Base-by-base conservation (phyloP, 2,329 filamentous ascomycete genomes). In the Fusarium chuoi region DNA sequence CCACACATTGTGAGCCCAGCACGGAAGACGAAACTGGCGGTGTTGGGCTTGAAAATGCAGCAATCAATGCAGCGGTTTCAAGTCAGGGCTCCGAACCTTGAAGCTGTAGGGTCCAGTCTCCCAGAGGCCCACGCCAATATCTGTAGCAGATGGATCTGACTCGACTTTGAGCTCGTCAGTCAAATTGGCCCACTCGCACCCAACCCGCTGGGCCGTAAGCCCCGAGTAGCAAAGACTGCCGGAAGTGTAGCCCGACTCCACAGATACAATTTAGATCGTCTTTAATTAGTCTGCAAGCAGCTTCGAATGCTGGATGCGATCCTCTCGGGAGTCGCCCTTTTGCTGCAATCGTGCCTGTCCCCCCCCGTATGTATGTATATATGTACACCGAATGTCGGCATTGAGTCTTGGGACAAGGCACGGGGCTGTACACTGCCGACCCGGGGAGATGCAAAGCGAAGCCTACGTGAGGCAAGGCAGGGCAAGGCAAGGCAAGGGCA, bases 221-320 rank as follows among this genome's bases (percentile, higher is more conserved):
- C 76, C 75, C 74, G 75, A 75, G 73, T 71, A 68, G 75, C 71
- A 67, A 79, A 52, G 78, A 80, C 72, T 78, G 74, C 80, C 79
- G 78, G 78, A 78, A 77, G 70, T 68, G 71, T 71, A 75, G 70
- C 78, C 78, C 77, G 74, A 78, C 77, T 77, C 79, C 79, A 79
- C 77, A 75, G 62, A 67, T 62, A 68, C 69, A 67, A 68, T 56
- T 58, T 70, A 70, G 67, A 71, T 71, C 62, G 63, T 69, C 63
- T 63, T 59, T 57, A 68, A 51, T 71, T 71, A 72, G 63, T 62
- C 33, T 68, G 46, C 51, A 65, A 65, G 60, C 67, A 70, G 65
- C 58, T 65, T 61, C 28, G 52, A 52, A 74, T 62, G 62, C 66
- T 74, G 57, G 58, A 61, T 52, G 62, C 62, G 54, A 58, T 61